Base-by-base conservation (phyloP, 1,284 basidiomycete genomes). In the Cystobasidium pallidum region DNA sequence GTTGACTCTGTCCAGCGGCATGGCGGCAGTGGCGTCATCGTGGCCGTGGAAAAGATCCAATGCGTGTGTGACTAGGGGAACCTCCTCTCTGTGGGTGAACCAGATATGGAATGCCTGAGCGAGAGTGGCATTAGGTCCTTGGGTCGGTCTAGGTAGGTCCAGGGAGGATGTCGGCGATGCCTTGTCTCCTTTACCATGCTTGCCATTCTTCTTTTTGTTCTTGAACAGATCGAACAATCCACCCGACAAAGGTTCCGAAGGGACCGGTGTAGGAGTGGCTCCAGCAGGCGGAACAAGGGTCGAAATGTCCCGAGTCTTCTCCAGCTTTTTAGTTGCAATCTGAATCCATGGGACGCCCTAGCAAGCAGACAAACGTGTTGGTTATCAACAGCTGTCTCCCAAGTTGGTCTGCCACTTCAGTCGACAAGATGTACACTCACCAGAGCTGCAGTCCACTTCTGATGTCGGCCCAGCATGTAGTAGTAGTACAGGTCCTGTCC, bases 41-140 rank as follows among this genome's bases (percentile, higher is more conserved):
- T 80, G 78, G 19, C 76, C 74, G 74, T 83, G 83, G 82, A 80
- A 83, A 0, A 84, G 73, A 66, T 82, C 82, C 32, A 84, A 77
- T 51, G 83, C 82, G 45, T 80, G 79, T 2, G 82, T 78, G 15
- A 81, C 82, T 74, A 83, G 79, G 0, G 81, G 82, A 2, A 82
- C 82, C 13, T 83, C 83, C 75, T 84, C 82, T 30, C 83, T 79
- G 73, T 83, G 83, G 0, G 83, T 83, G 75, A 83, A 82, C 51
- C 81, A 82, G 7, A 80, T 76, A 77, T 81, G 81, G 21, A 84
- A 65, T 43, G 78, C 47, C 76, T 82, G 79, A 17, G 78, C 74
- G 62, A 79, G 76, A n/a, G 75, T 76, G 32, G 72, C 72, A 58
- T 77, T 75, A 19, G 78, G 78, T 28, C 59, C 59, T 24, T 28